Evolutionary conservation across 83 land plant species (phyloP).

Genomic region (Diphasiastrum complanatum): DNA sequence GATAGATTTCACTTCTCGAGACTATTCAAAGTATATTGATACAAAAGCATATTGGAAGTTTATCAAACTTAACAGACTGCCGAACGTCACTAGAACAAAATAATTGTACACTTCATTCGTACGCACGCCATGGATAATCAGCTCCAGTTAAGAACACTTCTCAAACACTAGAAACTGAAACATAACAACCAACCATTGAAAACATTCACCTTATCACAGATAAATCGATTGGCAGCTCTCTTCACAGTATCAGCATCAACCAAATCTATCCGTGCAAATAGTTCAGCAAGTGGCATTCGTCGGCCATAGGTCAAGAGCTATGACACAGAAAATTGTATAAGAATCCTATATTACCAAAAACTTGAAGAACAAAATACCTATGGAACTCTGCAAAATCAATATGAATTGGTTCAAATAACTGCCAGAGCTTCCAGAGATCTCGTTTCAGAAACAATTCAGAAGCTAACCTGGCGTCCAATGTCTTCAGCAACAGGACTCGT

Average conservation of each 20-base stretch:
- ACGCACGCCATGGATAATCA: too few relatives aligned
- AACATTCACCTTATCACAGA: conserved; percentile 63
- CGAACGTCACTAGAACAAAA: too few relatives aligned
- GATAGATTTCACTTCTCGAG: too few relatives aligned
- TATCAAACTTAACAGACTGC: too few relatives aligned
- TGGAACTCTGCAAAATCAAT: background rate
- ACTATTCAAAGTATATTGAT: too few relatives aligned
- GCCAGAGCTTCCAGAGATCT: background rate
- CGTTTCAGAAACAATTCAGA: background rate
- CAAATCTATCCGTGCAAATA: conserved; percentile 91
- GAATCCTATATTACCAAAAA: background rate
- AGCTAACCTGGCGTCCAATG: conserved; percentile 90
- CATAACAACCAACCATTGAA: too few relatives aligned
- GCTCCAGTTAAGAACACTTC: too few relatives aligned
- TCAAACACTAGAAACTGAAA: too few relatives aligned
- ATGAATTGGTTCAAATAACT: background rate
- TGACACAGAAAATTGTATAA: conserved; percentile 1
- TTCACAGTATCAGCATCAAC: conserved; percentile 86
- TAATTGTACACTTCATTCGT: too few relatives aligned
- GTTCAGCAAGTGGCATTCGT: conserved; percentile 74
- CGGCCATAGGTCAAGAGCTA: conserved; percentile 94
- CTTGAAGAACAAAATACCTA: background rate
- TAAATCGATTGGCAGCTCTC: conserved; percentile 82
- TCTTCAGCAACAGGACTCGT: conserved; percentile 94
- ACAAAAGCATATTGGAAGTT: too few relatives aligned